Evolutionary conservation across 2,329 filamentous ascomycete genomes (phyloP), one percentile per base, ranked within the genome.

Genomic region (Penicillium griseofulvum): DNA sequence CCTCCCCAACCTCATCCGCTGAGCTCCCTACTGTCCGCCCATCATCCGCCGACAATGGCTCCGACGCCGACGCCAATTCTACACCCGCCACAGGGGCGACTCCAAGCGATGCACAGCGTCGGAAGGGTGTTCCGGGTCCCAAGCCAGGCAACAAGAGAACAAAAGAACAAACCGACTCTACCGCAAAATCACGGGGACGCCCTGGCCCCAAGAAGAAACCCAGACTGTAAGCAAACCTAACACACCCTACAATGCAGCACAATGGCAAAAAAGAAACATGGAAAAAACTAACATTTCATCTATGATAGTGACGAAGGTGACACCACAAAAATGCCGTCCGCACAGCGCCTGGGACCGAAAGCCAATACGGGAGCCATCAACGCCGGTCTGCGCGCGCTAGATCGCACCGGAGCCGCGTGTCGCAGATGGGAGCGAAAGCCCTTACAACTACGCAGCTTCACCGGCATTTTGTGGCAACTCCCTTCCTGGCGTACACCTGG

Each of bases 361-460:
- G 93, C 93, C 49, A 97, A 97, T 73, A 90, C 93, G 68, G 94
- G 94, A 61, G 93, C 93, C 56, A 99, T 99, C 81, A 99, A 99
- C 71, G 94, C 94, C 52, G 90, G 91, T 49, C 87, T 99, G 47
- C 90, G 94, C 52, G 93, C 94, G 12, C 88, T 99, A 61, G 94
- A 99, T 74, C 87, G 93, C 58, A 89, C 89, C 8, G 93, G 93
- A 63, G 89, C 93, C 68, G 92, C 94, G 10, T 97, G 92, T 74
- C 89, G 93, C 62, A 92, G 87, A 72, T 99, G 94, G 94, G 81
- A 86, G 71, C 90, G 87, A 73, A 91, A 91, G 60, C 83, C 86
- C 53, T 90, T 97, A 71, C 82, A 81, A 46, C 80, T 97, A 65
- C 96, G 96, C 81, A 96, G 88, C 74, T 97, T 97, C 72, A 97